These are phyloP conservation scores for Rhizomucor pusillus DNA, from an alignment of 371 early-diverging fungal species.

Conservation along the genomic window DNA sequence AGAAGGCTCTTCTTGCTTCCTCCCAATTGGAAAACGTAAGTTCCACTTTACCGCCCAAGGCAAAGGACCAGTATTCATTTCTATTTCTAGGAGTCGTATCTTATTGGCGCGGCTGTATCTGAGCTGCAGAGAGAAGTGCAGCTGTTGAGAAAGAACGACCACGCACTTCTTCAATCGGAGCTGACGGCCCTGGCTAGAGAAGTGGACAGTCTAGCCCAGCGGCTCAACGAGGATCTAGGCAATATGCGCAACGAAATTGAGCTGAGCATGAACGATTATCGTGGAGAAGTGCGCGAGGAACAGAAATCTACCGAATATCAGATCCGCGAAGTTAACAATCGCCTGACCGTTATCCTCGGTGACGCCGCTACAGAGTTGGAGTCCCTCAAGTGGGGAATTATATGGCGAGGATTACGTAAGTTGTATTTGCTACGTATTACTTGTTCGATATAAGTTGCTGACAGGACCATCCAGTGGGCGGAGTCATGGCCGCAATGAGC, in stretches of 20 bases:
- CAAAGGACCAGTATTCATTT: neutral
- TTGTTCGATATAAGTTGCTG: neutral
- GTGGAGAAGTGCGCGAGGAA: conserved; percentile 70
- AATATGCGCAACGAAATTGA: conserved; percentile 71
- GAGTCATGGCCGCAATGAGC: conserved; percentile 13
- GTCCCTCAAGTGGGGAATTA: conserved; percentile 69
- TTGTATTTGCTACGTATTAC: neutral
- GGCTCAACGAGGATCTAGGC: conserved; percentile 65
- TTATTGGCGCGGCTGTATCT: conserved; percentile 64
- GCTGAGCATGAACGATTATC: conserved; percentile 82
- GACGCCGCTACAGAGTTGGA: conserved; percentile 80
- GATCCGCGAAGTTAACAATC: conserved; percentile 75
- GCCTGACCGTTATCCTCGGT: conserved; percentile 67
- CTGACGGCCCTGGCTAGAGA: conserved; percentile 65
- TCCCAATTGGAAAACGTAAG: conserved; percentile 24
- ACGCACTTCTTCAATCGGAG: conserved; percentile 64
- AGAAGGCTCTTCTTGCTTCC: conserved; percentile 1
- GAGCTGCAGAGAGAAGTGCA: conserved; percentile 81
- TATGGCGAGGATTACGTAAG: conserved; percentile 60
- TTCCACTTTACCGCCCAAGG: neutral
- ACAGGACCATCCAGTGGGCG: conserved; percentile 8
- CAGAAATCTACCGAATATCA: conserved; percentile 68
- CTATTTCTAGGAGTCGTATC: conserved; percentile 46
- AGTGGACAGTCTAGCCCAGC: conserved; percentile 66
- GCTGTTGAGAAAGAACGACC: conserved; percentile 77